phyloP scores from a whole-genome alignment of 2,329 filamentous ascomycete species.

The Westerdykella ornata region DNA sequence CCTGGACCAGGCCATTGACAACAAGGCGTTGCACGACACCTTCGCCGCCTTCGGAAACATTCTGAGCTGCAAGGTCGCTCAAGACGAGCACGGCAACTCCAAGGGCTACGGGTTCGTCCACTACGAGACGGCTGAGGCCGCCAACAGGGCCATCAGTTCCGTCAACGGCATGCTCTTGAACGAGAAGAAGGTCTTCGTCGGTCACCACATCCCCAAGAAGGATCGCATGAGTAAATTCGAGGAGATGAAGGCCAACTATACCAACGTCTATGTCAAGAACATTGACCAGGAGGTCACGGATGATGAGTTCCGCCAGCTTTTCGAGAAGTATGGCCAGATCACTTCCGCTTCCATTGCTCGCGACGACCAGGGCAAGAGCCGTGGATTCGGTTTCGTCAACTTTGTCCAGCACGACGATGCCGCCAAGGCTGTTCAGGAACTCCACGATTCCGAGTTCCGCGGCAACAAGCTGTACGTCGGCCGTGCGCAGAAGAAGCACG shows the following conservation, averaged over 20 bases:
- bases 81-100: conserved; percentile 93
- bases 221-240: conserved; percentile 99
- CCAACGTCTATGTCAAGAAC: conserved; percentile 99
- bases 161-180: conserved; percentile 99
- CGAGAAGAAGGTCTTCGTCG: conserved; percentile 99
- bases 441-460: conserved; percentile 87
- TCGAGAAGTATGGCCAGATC: conserved; percentile 87
- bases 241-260: conserved; percentile 99
- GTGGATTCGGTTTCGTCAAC: conserved; percentile 95
- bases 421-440: conserved; percentile 75
- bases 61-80: conserved; percentile 97
- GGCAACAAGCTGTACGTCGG: conserved; percentile 96
- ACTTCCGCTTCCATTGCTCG: conserved; percentile 92
- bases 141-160: conserved; percentile 95
- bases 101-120: conserved; percentile 99
- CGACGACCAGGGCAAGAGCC: conserved; percentile 83
- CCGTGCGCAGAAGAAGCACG: conserved; percentile 99
- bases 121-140: conserved; percentile 98
- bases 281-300: conserved; percentile 77
- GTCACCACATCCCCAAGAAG: conserved; percentile 99
- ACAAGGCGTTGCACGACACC: conserved; percentile 99
- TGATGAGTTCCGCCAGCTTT: conserved; percentile 88
- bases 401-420: conserved; percentile 88
- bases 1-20: conserved; percentile 95
- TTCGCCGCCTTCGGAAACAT: conserved; percentile 98